Evolutionary conservation across 139 green algal species (phyloP), one percentile per base, ranked within the genome.

Genomic region (Micromonas commoda): DNA sequence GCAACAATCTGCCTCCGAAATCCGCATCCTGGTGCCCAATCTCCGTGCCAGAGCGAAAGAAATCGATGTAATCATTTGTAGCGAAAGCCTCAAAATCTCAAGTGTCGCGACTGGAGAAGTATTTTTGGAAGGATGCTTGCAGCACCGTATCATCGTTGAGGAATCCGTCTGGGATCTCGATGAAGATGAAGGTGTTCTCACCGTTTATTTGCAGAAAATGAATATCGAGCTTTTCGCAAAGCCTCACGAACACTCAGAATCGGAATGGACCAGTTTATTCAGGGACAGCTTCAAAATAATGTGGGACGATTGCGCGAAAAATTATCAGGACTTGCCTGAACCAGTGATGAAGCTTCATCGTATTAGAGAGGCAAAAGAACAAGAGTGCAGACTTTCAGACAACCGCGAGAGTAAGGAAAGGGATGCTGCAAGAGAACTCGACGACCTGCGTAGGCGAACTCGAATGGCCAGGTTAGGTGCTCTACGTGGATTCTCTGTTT

Each of bases 261-360:
- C 80, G 68, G 92, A 87, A 89, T 96, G 91, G 91, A 80, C 85
- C 19, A 78, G 81, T 2, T 79, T 96, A 3, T 89, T 94, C 29
- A 37, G 1, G 21, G 38, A 85, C 32, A 84, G 90, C 54, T 21
- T 26, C 1, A 74, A 83, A 23, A 91, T 94, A 52, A 81, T 83
- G 0, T 96, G 86, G 84, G 91, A 96, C 45, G 91, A 96, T 73
- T 89, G 88, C 51, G 85, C 90, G 2, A 94, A 94, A 78, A 90
- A 96, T 80, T 96, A 94, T 73, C 82, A 52, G 34, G 91, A 96
- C 79, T 78, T 96, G 32, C 91, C 91, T 1, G 37, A 32, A 9
- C 63, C 31, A 37, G 80, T 90, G 20, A 76, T 89, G 61, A 57
- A 57, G 45, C 9, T n/a, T n/a, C n/a, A n/a, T n/a, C n/a, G n/a